Base-by-base conservation (phyloP, 345 rosid genomes). In the Ceriops tagal region DNA sequence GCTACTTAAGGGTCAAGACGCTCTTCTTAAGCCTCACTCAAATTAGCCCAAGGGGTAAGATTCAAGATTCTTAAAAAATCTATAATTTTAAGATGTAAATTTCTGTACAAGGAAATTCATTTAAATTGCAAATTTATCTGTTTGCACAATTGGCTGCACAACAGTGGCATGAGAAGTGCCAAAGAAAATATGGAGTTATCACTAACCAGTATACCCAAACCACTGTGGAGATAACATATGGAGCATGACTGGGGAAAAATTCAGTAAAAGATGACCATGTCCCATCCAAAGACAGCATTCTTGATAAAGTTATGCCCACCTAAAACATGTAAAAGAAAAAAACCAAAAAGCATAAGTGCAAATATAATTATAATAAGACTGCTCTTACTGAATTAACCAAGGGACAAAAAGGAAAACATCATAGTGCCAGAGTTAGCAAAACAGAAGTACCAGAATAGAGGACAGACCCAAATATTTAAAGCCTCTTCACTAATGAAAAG, bases 401-500 rank as follows among this genome's bases (percentile, higher is more conserved):
- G 34, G 70, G 28, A 35, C 51, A 47, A 46, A 49, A 52, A 6
- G n/a, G 1, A 37, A 32, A 47, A 51, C 34, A 51, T 52, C 62
- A 11, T 43, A 28, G 56, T 18, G 26, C 43, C 34, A 56, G 77
- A 65, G 80, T 75, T 61, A 70, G 83, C 53, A 66, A 82, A 86
- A 85, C 85, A 83, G 70, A 85, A 88, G 85, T 80, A 88, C 90
- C 86, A 58, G 77, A 53, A 43, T 57, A 79, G 76, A 83, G 80
- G 90, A 92, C 96, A 87, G 75, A 90, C 96, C 98, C 98, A 92
- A 70, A 87, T 86, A 85, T 92, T 92, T 75, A 92, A 77, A 75
- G 96, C 92, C 80, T 92, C 98, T 80, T 92, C 93, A 73, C 98
- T 90, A 62, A 90, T 79, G 78, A 92, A 90, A 63, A 92, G 82